Conservation (phyloP, 2,329 filamentous ascomycete species). For the Arthrobotrys megalospora region DNA sequence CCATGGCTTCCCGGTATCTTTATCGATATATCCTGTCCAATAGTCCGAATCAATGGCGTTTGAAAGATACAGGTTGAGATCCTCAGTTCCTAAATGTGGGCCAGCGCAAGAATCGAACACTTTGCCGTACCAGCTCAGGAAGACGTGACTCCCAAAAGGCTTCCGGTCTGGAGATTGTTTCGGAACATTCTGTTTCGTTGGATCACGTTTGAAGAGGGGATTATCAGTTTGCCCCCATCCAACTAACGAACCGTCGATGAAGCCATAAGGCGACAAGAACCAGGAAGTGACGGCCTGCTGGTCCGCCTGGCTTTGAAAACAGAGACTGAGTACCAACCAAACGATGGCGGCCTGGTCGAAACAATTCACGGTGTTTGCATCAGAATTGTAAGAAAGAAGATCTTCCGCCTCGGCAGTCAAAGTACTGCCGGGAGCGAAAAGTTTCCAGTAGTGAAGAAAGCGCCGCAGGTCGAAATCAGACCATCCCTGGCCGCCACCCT, state of each 20-base stretch:
- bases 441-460: slow-evolving; percentile 15
- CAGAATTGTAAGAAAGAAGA: background rate
- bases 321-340: slow-evolving; percentile 8
- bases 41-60: slow-evolving; percentile 8
- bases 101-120: slow-evolving; percentile 19
- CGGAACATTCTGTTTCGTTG: background rate
- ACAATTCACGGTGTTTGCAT: slow-evolving; percentile 6
- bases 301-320: background rate
- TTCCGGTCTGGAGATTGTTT: background rate
- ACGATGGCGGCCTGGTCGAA: slow-evolving; percentile 13
- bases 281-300: background rate
- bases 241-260: background rate
- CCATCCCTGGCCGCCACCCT: background rate
- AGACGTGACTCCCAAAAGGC: slow-evolving; percentile 17
- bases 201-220: slow-evolving; percentile 1
- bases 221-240: slow-evolving; percentile 21
- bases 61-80: slow-evolving; percentile 8
- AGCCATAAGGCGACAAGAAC: slow-evolving; percentile 3
- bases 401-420: slow-evolving; percentile 1
- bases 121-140: slow-evolving; percentile 5
- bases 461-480: slow-evolving; percentile 8
- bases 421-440: slow-evolving; percentile 1
- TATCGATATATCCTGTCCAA: background rate
- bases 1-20: background rate
- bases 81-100: slow-evolving; percentile 21